Evolutionary conservation across 140 eudicot species (phyloP), one percentile per base, ranked within the genome.

Genomic region (Bidens hawaiensis): DNA sequence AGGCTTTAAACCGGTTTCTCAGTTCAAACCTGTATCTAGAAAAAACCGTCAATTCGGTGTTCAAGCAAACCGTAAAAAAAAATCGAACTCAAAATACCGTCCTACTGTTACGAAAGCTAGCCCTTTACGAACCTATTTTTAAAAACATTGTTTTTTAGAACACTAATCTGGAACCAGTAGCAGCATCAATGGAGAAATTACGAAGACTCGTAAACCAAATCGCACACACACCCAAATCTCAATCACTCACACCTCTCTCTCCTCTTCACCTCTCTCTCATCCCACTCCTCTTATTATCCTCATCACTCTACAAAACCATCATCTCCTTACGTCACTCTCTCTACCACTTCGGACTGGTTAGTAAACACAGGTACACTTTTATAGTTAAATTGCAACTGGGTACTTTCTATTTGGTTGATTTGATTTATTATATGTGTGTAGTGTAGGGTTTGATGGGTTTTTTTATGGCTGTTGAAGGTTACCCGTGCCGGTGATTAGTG

Each of bases 401-500:
- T 75, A 10, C 0, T 46, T 12, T 17, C 13, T 11, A 2, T 54
- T 72, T 12, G n/a, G 5, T 42, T 4, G 33, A 16, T 26, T 49
- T 74, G 62, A 59, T 55, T 41, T 51, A 3, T 42, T 43, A 3
- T 16, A 30, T 13, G 4, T 30, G 6, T 27, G 18, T n/a, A n/a
- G n/a, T 56, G 55, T 65, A 55, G 71, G 43, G 45, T 36, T 49
- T 61, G 47, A 36, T 71, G 59, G 14, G 17, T 65, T 58, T 38
- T 75, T 43, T 12, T 30, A 30, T 59, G 52, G 58, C 40, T 58
- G 45, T 34, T 41, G 19, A 30, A 86, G 97, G 89, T 80, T 90
- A 76, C 90, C 86, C 2, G 90, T 90, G 61, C 94, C 95, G 64
- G 96, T 90, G 71, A 87, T 90, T 33, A 90, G 97, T 52, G 88